Conservation (phyloP, 2,329 filamentous ascomycete genomes). For the Fusarium xyrophilum region DNA sequence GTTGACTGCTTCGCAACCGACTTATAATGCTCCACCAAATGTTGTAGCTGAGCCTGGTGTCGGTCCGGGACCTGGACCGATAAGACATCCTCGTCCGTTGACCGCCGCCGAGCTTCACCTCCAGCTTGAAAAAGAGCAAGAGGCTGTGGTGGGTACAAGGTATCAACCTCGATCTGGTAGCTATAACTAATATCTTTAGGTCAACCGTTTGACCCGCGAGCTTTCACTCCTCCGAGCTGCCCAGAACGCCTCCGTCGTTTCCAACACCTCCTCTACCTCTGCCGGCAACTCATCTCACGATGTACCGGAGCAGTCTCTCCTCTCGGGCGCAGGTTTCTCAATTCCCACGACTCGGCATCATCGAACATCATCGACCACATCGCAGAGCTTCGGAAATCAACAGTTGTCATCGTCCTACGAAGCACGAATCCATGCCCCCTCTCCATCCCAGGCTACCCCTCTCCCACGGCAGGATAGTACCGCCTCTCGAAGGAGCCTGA, state of each 20-base stretch:
- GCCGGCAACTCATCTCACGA: slow-evolving; percentile 60
- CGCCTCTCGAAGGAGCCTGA: slow-evolving; percentile 60
- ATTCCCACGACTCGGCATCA: slow-evolving; percentile 64
- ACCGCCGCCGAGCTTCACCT: slow-evolving; percentile 89
- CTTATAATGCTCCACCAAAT: slow-evolving; percentile 18
- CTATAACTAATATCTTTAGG: slow-evolving; percentile 56
- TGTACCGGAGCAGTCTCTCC: slow-evolving; percentile 58
- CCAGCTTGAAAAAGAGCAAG: slow-evolving; percentile 93
- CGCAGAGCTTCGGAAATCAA: slow-evolving; percentile 55
- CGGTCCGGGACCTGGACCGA: slow-evolving; percentile 69
- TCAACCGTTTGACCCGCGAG: slow-evolving; percentile 92
- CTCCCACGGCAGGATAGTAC: slow-evolving; percentile 63
- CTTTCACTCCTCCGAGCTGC: slow-evolving; percentile 79
- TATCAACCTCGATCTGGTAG: fast-evolving
- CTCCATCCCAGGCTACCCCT: slow-evolving; percentile 53
- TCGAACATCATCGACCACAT: slow-evolving; percentile 65
- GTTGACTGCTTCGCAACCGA: slow-evolving; percentile 43
- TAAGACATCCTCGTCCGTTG: slow-evolving; percentile 85
- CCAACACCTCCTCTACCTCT: slow-evolving; percentile 69
- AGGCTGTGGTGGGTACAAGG: slow-evolving; percentile 74
- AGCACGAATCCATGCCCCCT: slow-evolving; percentile 53
- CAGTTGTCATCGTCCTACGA: slow-evolving; percentile 48
- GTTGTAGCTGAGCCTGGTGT: slow-evolving; percentile 50
- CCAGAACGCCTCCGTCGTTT: slow-evolving; percentile 70
- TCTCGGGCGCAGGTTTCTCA: slow-evolving; percentile 65